Conservation (phyloP, 768 basidiomycete species). For the Boletus sp. region DNA sequence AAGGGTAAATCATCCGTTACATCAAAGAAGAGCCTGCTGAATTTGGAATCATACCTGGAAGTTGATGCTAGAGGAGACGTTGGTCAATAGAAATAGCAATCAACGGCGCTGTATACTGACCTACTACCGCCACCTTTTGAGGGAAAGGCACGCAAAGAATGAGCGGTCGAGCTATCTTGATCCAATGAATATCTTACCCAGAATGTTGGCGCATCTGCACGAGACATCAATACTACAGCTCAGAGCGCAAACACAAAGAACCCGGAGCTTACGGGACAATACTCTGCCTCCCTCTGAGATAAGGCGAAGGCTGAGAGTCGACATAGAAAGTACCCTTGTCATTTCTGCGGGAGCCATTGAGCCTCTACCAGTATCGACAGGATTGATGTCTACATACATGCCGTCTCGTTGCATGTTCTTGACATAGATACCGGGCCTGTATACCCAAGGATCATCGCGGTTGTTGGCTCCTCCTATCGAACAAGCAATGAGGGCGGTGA, state of each 20-base stretch:
- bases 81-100: background rate
- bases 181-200: constrained; percentile 36
- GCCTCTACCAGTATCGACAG: background rate
- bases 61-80: constrained; percentile 52
- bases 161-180: background rate
- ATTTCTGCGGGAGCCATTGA: constrained; percentile 43
- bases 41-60: constrained; percentile 43
- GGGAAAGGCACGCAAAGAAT: background rate
- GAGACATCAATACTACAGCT: background rate
- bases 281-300: constrained; percentile 60
- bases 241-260: background rate
- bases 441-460: constrained; percentile 74
- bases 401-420: constrained; percentile 72
- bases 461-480: constrained; percentile 62
- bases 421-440: constrained; percentile 66
- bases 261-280: constrained; percentile 59
- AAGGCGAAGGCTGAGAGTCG: constrained; percentile 55
- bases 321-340: constrained; percentile 74
- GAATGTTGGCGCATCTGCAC: constrained; percentile 61
- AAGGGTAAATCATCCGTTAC: background rate
- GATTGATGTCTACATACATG: constrained; percentile 43
- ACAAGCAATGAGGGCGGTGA: background rate
- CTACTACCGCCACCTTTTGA: constrained; percentile 53
- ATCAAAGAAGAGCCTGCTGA: background rate
- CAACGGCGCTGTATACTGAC: constrained; percentile 28